Percentiles rank a stretch among this genome's conserved stretches.
These are phyloP conservation scores for Penicillium parvum DNA, from an alignment of 495 filamentous ascomycete species.

Conservation along the genomic window DNA sequence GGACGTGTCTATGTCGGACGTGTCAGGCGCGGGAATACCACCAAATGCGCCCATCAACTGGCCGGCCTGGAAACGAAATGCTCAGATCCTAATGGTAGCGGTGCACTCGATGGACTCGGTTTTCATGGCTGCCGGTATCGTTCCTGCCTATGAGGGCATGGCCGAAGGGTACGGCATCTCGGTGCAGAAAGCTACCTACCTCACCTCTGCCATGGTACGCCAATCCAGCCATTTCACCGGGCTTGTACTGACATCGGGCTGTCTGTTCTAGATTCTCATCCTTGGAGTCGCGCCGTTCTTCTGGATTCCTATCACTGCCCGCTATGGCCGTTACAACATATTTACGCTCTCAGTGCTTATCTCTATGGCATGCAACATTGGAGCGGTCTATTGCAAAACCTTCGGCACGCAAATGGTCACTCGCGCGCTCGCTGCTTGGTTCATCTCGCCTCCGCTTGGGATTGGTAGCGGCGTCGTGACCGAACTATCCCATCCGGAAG, in stretches of 20 bases:
- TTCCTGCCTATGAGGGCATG: not conserved
- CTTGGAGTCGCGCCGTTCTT: not conserved
- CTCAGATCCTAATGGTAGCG: not conserved
- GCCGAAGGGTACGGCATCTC: not conserved
- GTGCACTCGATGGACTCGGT: not conserved
- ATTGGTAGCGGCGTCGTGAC: constrained; percentile 26
- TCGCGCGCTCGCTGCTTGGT: constrained; percentile 15
- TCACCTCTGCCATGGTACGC: too few relatives aligned
- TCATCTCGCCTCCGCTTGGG: constrained; percentile 23
- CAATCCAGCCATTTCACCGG: too few relatives aligned
- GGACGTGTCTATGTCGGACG: too few relatives aligned
- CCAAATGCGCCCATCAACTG: too few relatives aligned
- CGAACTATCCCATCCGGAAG: constrained; percentile 17
- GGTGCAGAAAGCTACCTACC: not conserved
- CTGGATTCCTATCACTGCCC: not conserved
- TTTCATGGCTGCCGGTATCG: constrained; percentile 1
- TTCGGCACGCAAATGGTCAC: constrained; percentile 13
- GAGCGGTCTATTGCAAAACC: not conserved
- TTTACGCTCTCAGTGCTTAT: not conserved
- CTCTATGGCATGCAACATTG: not conserved
- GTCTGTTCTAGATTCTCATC: not conserved
- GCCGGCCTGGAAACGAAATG: not conserved
- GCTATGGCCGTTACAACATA: not conserved
- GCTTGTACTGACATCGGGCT: too few relatives aligned
- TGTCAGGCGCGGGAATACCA: too few relatives aligned